These are phyloP conservation scores for Diaporthe sp. DNA, from an alignment of 2,329 filamentous ascomycete genomes.

Conservation along the genomic window DNA sequence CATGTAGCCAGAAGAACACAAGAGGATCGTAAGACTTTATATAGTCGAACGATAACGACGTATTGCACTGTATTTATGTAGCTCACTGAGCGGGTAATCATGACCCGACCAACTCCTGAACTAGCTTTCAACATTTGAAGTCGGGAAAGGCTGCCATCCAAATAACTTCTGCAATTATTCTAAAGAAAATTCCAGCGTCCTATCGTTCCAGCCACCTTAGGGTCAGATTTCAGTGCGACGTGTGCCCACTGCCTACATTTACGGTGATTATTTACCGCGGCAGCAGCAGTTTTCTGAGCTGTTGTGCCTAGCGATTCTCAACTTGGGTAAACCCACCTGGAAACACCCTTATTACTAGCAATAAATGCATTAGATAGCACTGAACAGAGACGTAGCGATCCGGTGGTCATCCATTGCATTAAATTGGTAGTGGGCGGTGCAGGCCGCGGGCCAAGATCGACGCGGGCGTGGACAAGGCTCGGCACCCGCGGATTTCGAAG, in stretches of 20 bases:
- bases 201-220: background rate
- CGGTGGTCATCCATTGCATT: background rate
- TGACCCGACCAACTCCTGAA: background rate
- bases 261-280: background rate
- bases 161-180: background rate
- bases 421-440: conserved; percentile 1
- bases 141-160: background rate
- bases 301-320: background rate
- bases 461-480: background rate
- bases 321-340: background rate
- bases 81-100: background rate
- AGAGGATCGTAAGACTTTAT: background rate
- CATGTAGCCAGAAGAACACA: background rate
- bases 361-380: background rate
- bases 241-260: background rate
- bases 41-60: background rate
- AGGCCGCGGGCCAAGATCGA: background rate
- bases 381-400: background rate
- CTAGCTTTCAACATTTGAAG: background rate
- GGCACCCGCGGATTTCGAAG: conserved; percentile 2
- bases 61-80: background rate
- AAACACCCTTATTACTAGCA: background rate
- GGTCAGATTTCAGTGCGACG: background rate
- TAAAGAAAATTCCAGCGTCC: background rate
- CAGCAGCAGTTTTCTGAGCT: background rate